These are phyloP conservation scores for Epichloe sibirici DNA, from an alignment of 2,329 filamentous ascomycete genomes.

Conservation along the genomic window DNA sequence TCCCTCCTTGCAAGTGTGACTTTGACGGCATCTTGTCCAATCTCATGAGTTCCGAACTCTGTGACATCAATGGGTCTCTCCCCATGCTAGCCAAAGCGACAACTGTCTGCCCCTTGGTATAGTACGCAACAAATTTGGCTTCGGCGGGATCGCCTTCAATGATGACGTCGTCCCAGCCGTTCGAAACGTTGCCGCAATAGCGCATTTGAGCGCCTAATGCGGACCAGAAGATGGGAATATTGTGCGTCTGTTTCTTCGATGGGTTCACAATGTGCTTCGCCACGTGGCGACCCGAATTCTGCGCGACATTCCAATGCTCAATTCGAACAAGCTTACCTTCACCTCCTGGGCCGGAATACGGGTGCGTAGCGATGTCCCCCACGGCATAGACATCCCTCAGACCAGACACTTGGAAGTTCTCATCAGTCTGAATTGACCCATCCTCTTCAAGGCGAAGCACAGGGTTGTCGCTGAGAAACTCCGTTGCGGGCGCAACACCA, in stretches of 20 bases:
- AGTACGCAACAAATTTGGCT: constrained; percentile 80
- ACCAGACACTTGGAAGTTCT: constrained; percentile 64
- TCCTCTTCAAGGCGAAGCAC: constrained; percentile 64
- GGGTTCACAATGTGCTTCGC: constrained; percentile 65
- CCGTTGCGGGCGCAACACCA: constrained; percentile 75
- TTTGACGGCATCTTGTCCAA: constrained; percentile 72
- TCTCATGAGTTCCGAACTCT: constrained; percentile 77
- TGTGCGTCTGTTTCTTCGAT: constrained; percentile 46
- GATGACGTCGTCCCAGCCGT: constrained; percentile 78
- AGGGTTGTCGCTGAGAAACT: constrained; percentile 64
- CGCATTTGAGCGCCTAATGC: constrained; percentile 79
- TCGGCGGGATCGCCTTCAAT: constrained; percentile 65
- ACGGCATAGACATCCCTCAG: constrained; percentile 80
- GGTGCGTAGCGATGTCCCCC: constrained; percentile 90
- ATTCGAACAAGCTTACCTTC: constrained; percentile 65
- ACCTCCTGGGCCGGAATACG: constrained; percentile 82
- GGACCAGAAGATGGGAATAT: constrained; percentile 96
- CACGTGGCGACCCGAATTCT: constrained; percentile 75
- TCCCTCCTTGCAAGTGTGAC: constrained; percentile 56
- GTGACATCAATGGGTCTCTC: constrained; percentile 73
- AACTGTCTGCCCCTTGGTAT: constrained; percentile 72
- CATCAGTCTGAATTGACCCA: constrained; percentile 73
- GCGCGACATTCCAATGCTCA: constrained; percentile 98
- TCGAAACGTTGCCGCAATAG: constrained; percentile 77
- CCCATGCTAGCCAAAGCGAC: constrained; percentile 88